Evolutionary conservation across 768 basidiomycete species (phyloP), one percentile per base, ranked within the genome.

Genomic region (Cyclocybe aegerita): DNA sequence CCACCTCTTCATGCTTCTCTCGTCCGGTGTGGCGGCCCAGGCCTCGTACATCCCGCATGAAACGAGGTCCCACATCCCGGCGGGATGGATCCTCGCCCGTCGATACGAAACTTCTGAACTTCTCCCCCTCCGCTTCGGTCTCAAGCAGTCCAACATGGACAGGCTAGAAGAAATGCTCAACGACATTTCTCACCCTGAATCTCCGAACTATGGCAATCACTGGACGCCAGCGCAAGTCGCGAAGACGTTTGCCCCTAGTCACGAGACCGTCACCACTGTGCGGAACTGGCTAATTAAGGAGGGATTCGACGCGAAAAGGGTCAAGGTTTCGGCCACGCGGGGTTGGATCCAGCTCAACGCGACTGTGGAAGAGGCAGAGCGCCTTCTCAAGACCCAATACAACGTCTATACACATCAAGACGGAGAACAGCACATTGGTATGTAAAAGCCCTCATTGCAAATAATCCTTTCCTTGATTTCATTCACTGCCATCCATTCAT

Each of bases 141-240:
- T 81, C 39, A 61, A 65, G 16, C 79, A 80, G 56, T 58, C 64
- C 9, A 75, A 79, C 56, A 56, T 77, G 23, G 63, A 71, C 43
- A 66, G 62, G 9, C 65, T 81, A 46, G 74, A 76, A 48, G 65
- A 64, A 6, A 62, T 69, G 31, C 68, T 81, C 7, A 60, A 68
- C 48, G 71, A 72, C 34, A 70, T 80, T 41, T 72, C 78, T 1
- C 70, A 79, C 47, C 78, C 79, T 1, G 68, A 71, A 7, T 79
- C 78, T 0, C 60, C 65, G 5, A 67, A 68, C 56, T 81, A 77
- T 54, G 77, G 78, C 12, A 64, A 70, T 37, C 78, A 79, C 57
- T 78, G 77, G 77, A 63, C 69, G 3, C 59, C 76, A 2, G 64
- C 55, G 2, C 57, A 74, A 46, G 69, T 81, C 38, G 70, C 68